Conservation (phyloP, 352 stramenopile genomes). For the Pelagophyceae sp. region DNA sequence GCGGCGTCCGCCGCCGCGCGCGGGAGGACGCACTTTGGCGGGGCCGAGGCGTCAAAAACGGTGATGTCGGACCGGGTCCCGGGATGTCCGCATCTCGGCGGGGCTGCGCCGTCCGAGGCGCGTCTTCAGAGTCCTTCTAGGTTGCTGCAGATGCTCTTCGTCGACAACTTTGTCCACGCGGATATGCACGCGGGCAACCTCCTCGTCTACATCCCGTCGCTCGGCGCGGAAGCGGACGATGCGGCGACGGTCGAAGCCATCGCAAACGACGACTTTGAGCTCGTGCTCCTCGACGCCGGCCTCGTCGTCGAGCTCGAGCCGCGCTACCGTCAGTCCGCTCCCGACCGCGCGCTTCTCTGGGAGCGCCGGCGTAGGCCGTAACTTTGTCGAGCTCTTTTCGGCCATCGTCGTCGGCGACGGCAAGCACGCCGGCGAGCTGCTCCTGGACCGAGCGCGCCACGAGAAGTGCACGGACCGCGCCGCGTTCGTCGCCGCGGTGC, state of each 20-base stretch:
- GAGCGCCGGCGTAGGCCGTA: no score
- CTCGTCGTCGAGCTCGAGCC: constrained; percentile 1
- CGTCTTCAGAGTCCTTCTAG: no score
- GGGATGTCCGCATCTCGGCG: no score
- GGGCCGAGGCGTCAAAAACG: no score
- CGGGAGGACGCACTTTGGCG: no score
- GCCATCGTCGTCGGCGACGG: background rate
- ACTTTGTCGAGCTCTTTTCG: constrained; percentile 10
- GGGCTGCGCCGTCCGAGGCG: no score
- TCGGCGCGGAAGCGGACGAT: background rate
- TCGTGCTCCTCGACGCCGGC: constrained; percentile 17
- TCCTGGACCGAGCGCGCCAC: background rate
- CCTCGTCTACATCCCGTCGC: constrained; percentile 14
- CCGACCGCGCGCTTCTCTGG: no score
- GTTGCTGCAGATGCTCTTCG: constrained; percentile 84
- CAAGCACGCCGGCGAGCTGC: background rate
- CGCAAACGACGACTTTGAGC: background rate
- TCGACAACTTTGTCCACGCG: constrained; percentile 84
- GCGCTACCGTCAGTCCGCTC: no score
- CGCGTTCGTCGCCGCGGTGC: background rate
- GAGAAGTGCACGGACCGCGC: background rate
- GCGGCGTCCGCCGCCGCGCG: no score
- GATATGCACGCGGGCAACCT: constrained; percentile 76
- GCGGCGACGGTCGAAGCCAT: background rate
- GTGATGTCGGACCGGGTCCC: no score